Base-by-base conservation (phyloP, 208 protist species). In the Blastocrithidia nonstop region DNA sequence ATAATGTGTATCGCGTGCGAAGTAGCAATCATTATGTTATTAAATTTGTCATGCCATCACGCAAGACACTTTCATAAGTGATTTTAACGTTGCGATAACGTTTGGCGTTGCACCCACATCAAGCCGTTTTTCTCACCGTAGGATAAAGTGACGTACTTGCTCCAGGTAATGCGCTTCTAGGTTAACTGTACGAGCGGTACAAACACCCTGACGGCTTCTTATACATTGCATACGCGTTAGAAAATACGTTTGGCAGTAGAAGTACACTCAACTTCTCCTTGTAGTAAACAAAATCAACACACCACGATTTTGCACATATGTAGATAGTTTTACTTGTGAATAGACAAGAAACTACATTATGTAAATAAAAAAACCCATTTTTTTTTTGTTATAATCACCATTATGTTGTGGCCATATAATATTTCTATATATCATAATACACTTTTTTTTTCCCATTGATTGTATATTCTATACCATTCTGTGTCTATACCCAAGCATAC, bases 41-140 rank as follows among this genome's bases (percentile, higher is more conserved):
- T 33, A 77, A 74, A 32, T 84, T 70, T 25, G 47, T 88, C 16
- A 37, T 85, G 25, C 78, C 74, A 3, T 24, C 27, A 6, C 43
- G 64, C 17, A 61, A 92, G 16, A 88, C 81, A 0, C 71, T 96
- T 17, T 77, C 77, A 11, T 78, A 96, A 58, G 79, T 95, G 13
- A 86, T 95, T 5, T 57, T 91, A 36, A 68, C 88, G 17, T 64
- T 96, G 45, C 74, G 88, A 11, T 81, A 85, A 39, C 66, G 88
- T 1, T 84, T 96, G 23, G 81, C 90, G 38, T 50, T 95, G 4
- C 53, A 62, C 26, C 54, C 80, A 35, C 74, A 88, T 25, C 87
- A 94, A 53, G 88, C 72, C 3, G 67, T 96, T 26, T 96, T 95
- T 60, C 58, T 96, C 21, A 92, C 93, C 45, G 64, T 94, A 13